Evolutionary conservation across 2,329 filamentous ascomycete species (phyloP).

Genomic region (Decorospora gaudefroyi): DNA sequence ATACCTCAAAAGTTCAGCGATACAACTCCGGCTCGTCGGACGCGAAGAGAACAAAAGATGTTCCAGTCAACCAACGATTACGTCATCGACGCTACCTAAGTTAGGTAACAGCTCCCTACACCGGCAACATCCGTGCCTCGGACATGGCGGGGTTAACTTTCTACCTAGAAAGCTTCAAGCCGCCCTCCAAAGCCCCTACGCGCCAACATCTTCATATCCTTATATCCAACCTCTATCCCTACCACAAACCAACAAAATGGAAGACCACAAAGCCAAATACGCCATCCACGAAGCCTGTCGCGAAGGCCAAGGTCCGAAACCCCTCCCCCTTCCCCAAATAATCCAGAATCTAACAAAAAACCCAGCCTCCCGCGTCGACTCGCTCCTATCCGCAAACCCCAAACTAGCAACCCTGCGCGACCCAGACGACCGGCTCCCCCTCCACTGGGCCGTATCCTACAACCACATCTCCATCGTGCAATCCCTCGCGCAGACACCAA

Average conservation of each 20-base stretch:
- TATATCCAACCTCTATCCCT: neutral
- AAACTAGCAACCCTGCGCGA: slow-evolving; percentile 75
- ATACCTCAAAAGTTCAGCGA: too few relatives aligned
- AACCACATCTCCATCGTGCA: slow-evolving; percentile 77
- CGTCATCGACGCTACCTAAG: slow-evolving; percentile 3
- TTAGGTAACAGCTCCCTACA: neutral
- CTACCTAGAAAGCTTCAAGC: neutral
- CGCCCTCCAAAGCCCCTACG: neutral
- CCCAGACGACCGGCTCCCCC: slow-evolving; percentile 83
- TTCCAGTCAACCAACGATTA: too few relatives aligned
- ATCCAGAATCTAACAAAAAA: slow-evolving; percentile 61
- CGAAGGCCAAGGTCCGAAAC: slow-evolving; percentile 73
- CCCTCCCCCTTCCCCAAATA: slow-evolving; percentile 49
- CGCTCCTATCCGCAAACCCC: slow-evolving; percentile 75
- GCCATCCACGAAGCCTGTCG: slow-evolving; percentile 86
- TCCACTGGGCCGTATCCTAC: slow-evolving; percentile 92
- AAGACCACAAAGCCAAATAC: slow-evolving; percentile 62
- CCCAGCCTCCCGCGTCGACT: slow-evolving; percentile 71
- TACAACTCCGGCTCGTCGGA: too few relatives aligned
- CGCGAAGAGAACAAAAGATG: too few relatives aligned
- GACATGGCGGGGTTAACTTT: slow-evolving; percentile 8
- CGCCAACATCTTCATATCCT: neutral
- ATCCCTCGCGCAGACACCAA: slow-evolving; percentile 69
- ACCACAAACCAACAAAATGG: slow-evolving; percentile 25
- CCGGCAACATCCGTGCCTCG: slow-evolving; percentile 8